A percentile compares a stretch with the other conserved stretches of the same genome.
phyloP scores from a whole-genome alignment of 495 filamentous ascomycete genomes.

The Hyaloscypha hepaticicola region DNA sequence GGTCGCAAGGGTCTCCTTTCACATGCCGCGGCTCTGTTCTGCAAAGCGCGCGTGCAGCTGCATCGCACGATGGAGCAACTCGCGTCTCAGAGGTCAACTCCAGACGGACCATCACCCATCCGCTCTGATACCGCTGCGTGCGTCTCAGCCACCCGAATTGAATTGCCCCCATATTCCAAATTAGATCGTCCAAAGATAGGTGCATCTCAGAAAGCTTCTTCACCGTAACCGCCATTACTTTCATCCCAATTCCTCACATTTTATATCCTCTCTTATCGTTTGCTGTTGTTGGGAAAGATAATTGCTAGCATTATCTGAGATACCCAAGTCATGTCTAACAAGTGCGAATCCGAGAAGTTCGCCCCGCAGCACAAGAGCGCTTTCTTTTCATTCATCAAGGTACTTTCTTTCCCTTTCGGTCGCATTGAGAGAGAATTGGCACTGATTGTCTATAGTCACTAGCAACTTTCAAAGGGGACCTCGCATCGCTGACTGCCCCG shows the following conservation, averaged over 20 bases:
- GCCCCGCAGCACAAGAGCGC: background rate
- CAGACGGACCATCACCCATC: background rate
- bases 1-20: background rate
- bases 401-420: background rate
- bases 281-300: background rate
- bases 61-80: background rate
- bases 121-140: too few relatives aligned
- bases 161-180: background rate
- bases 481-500: constrained; percentile 89
- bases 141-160: background rate
- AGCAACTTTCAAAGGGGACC: constrained; percentile 93
- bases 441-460: constrained; percentile 61
- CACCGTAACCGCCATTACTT: background rate
- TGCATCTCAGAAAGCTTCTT: background rate
- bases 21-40: background rate
- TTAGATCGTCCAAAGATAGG: constrained; percentile 8
- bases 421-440: background rate
- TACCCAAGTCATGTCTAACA: background rate
- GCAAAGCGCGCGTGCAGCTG: background rate
- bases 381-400: background rate
- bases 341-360: constrained; percentile 20
- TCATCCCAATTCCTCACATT: background rate
- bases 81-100: background rate
- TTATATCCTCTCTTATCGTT: background rate
- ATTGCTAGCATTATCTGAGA: background rate